Percentiles rank a stretch among this genome's conserved stretches.
phyloP scores from a whole-genome alignment of 2,329 filamentous ascomycete species.

The Aspergillus caelatus region DNA sequence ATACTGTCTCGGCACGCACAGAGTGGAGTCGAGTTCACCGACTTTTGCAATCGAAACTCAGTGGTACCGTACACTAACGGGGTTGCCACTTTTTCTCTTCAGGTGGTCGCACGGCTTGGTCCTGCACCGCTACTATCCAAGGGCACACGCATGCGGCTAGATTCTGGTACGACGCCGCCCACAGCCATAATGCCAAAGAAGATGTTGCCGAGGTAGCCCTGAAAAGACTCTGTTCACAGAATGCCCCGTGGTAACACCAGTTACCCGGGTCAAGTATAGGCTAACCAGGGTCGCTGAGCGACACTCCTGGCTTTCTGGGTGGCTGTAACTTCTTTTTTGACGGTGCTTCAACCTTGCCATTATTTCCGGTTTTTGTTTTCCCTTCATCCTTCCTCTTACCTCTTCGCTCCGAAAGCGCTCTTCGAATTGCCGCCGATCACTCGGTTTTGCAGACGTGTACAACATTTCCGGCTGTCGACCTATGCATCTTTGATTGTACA shows the following conservation, averaged over 20 bases:
- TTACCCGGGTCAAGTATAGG: slow-evolving; percentile 3
- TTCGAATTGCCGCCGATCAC: slow-evolving; percentile 27
- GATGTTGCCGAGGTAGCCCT: slow-evolving; percentile 83
- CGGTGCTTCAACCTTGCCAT: slow-evolving; percentile 5
- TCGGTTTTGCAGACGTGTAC: slow-evolving; percentile 25
- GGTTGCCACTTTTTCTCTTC: slow-evolving; percentile 21
- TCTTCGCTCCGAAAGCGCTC: slow-evolving; percentile 18
- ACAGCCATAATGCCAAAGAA: slow-evolving; percentile 83
- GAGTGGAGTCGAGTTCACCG: slow-evolving; percentile 39
- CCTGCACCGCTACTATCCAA: slow-evolving; percentile 73
- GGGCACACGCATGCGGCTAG: slow-evolving; percentile 69
- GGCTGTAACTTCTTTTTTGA: slow-evolving; percentile 13
- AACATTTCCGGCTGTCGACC: slow-evolving; percentile 26
- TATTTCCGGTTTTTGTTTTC: not conserved
- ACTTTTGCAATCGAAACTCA: slow-evolving; percentile 32
- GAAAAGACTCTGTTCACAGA: slow-evolving; percentile 31
- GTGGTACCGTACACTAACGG: slow-evolving; percentile 26
- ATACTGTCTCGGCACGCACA: slow-evolving; percentile 21
- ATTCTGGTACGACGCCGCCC: slow-evolving; percentile 90
- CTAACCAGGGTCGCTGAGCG: not conserved
- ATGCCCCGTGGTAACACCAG: not conserved
- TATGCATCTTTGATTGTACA: slow-evolving; percentile 1
- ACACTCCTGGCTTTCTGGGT: slow-evolving; percentile 8
- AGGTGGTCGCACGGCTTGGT: slow-evolving; percentile 93
- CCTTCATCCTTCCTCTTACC: not conserved